Evolutionary conservation across 805 yeast genomes (phyloP).

Genomic region (Wickerhamomyces bisporus): DNA sequence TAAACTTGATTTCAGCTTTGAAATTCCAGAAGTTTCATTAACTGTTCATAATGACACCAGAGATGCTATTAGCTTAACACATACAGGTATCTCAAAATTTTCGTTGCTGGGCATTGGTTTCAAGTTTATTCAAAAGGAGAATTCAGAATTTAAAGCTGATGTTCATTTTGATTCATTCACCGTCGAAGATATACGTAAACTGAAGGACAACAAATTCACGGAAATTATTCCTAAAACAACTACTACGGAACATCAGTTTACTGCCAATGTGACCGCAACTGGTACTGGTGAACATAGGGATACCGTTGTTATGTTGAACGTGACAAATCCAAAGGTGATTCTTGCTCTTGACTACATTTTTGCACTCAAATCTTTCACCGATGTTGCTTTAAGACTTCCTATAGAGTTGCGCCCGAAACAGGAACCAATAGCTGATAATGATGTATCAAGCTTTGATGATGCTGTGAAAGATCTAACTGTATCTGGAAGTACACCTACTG

Average conservation of each 20-base stretch:
- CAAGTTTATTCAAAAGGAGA: conserved; percentile 43
- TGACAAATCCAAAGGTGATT: conserved; percentile 77
- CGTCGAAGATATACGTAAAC: conserved; percentile 66
- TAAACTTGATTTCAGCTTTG: conserved; percentile 44
- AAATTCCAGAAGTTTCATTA: conserved; percentile 59
- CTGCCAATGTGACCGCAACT: conserved; percentile 44
- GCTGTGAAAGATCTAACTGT: conserved; percentile 7
- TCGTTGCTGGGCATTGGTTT: conserved; percentile 56
- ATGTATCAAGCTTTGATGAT: conserved; percentile 10
- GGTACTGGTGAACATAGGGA: conserved; percentile 35
- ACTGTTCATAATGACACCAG: conserved; percentile 53
- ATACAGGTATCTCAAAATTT: conserved; percentile 47
- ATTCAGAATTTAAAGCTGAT: conserved; percentile 54
- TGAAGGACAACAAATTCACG: conserved; percentile 62
- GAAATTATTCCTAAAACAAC: conserved; percentile 72
- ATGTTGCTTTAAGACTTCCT: conserved; percentile 36
- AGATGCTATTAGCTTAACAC: conserved; percentile 28
- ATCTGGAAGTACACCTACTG: conserved; percentile 7
- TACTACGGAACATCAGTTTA: conserved; percentile 65
- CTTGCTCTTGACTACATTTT: conserved; percentile 83
- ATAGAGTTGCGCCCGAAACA: conserved; percentile 1
- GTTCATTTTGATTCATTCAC: conserved; percentile 67
- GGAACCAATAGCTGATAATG: conserved; percentile 4
- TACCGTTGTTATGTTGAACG: conserved; percentile 50
- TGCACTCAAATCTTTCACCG: conserved; percentile 63